Evolutionary conservation across 2,329 filamentous ascomycete species (phyloP), one percentile per base, ranked within the genome.

Genomic region (Phyllosticta ampelicida): DNA sequence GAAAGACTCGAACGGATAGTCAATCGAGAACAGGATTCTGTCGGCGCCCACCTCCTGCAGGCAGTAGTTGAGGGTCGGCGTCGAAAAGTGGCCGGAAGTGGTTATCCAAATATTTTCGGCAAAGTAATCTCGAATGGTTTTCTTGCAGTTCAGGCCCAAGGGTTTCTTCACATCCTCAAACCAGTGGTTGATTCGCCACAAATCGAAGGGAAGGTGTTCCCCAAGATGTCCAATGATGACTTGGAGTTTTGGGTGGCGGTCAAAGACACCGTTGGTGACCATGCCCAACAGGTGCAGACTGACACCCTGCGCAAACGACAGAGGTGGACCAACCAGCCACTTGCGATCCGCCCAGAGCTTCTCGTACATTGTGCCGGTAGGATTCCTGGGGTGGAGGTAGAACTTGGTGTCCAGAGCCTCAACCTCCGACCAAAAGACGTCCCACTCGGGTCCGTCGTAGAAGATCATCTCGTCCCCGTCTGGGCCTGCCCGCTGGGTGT

Each of bases 231-330:
- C 75, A 10, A 67, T 70, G 1, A 77, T 70, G 23, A 77, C 65
- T 62, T 77, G 72, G 20, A 76, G 66, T 3, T 64, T 63, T 0
- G 75, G 74, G 56, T 68, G 76, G 13, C 68, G 64, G 63, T 77
- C 75, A 53, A 78, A 72, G 0, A 77, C 65, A 0, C 75, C 75
- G 13, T 70, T 71, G 1, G 73, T 75, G 58, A 68, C 72, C n/a
- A 77, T 61, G 0, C 73, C 73, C 61, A 76, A 76, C n/a, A 78
- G 54, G 61, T 78, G 75, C 65, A 73, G 74, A 61, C 71, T 74
- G 36, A 77, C 60, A 61, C 77, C 75, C 16, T 77, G 62, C 61
- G 76, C 74, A 60, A 69, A 69, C 51, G 68, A 66, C n/a, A 69
- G 65, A n/a, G 65, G 66, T 0, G 67, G 67, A 2, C 66, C 67